Percentiles rank a stretch among this genome's conserved stretches.
phyloP scores from a whole-genome alignment of 1,284 basidiomycete genomes.

The Microbotryum lychnidis-dioicae region DNA sequence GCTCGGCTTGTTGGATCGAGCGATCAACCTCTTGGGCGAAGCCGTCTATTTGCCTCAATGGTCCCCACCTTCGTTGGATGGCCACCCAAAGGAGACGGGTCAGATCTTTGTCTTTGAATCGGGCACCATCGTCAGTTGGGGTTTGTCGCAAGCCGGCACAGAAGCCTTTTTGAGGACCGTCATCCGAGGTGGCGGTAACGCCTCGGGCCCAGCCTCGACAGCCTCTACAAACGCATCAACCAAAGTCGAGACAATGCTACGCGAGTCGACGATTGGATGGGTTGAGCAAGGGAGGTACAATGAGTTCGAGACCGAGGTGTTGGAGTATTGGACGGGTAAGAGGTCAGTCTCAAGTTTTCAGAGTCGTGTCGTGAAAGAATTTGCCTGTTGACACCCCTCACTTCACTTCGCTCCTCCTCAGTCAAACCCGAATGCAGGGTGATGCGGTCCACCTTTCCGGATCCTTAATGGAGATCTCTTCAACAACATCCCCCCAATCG shows the following conservation, averaged over 20 bases:
- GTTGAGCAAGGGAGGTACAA: slow-evolving; percentile 31
- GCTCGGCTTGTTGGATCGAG: slow-evolving; percentile 26
- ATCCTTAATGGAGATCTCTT: not conserved
- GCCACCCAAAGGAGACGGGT: slow-evolving; percentile 4
- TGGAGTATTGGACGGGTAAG: slow-evolving; percentile 29
- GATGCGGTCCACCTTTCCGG: slow-evolving; percentile 24
- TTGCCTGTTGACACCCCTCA: not conserved
- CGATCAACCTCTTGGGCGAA: slow-evolving; percentile 35
- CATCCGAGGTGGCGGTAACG: slow-evolving; percentile 8
- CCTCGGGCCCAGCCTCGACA: not conserved
- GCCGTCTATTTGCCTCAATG: slow-evolving; percentile 33
- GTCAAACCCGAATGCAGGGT: slow-evolving; percentile 21
- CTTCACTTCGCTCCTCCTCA: not conserved
- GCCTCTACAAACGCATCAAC: not conserved
- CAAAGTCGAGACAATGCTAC: not conserved
- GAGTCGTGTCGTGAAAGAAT: not conserved
- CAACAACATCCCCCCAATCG: not conserved
- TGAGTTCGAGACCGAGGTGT: slow-evolving; percentile 31
- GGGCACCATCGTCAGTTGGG: slow-evolving; percentile 33
- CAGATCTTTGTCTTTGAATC: slow-evolving; percentile 35
- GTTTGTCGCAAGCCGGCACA: slow-evolving; percentile 10
- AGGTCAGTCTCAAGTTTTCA: slow-evolving; percentile 8
- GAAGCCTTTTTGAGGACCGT: slow-evolving; percentile 27
- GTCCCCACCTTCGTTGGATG: slow-evolving; percentile 14
- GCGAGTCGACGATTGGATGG: slow-evolving; percentile 8